Evolutionary conservation across 73 alveolate genomes (phyloP).

Genomic region (Paramecium primaurelia): DNA sequence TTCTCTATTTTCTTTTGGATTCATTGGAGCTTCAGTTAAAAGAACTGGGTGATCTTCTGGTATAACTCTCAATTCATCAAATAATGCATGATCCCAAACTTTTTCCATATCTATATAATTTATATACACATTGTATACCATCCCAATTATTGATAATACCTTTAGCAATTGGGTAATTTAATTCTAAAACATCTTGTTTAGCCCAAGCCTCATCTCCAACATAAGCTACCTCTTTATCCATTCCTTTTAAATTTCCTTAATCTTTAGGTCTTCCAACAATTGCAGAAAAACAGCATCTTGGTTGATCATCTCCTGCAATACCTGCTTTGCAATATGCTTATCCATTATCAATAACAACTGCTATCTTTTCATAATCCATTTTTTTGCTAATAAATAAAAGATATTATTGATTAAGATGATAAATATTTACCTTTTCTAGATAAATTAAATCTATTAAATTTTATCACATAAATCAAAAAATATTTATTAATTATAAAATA

Average conservation of each 20-base stretch:
- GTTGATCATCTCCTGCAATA: slow-evolving; percentile 97
- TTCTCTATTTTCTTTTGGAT: slow-evolving; percentile 86
- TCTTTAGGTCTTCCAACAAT: slow-evolving; percentile 98
- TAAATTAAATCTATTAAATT: no score
- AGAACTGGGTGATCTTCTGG: slow-evolving; percentile 92
- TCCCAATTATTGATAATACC: slow-evolving; percentile 95
- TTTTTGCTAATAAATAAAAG: not conserved
- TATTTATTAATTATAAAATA: no score
- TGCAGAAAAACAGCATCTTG: slow-evolving; percentile 97
- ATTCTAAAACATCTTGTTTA: slow-evolving; percentile 94
- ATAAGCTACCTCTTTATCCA: slow-evolving; percentile 94
- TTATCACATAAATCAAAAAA: no score
- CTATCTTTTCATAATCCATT: slow-evolving; percentile 19
- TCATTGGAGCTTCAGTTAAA: slow-evolving; percentile 89
- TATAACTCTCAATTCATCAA: slow-evolving; percentile 91
- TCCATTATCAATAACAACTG: slow-evolving; percentile 64
- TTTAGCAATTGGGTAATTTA: slow-evolving; percentile 91
- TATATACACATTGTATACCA: slow-evolving; percentile 54
- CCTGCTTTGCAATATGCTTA: slow-evolving; percentile 93
- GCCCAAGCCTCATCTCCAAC: slow-evolving; percentile 98
- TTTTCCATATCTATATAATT: slow-evolving; percentile 77
- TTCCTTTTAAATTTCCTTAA: slow-evolving; percentile 96
- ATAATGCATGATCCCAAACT: slow-evolving; percentile 97
- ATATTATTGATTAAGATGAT: not conserved
- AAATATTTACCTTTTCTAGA: no score